These are phyloP conservation scores for Boletus subparvulus DNA, from an alignment of 768 basidiomycete species.

Conservation along the genomic window DNA sequence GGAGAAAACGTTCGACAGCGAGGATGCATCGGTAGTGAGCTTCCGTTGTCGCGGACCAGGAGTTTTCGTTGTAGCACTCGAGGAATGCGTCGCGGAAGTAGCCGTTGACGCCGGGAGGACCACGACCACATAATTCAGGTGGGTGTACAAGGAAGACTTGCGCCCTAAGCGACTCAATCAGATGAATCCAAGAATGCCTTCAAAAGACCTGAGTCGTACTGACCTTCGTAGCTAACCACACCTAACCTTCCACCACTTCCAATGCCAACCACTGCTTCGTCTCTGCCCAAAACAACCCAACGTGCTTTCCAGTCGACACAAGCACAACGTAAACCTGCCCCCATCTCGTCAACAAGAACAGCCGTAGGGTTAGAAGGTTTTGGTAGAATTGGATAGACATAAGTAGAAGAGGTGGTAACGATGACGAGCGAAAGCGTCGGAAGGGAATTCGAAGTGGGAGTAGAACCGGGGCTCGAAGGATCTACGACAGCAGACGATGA, in stretches of 20 bases:
- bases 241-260: conserved; percentile 78
- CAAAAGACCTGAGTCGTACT: background rate
- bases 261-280: conserved; percentile 90
- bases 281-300: conserved; percentile 81
- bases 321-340: conserved; percentile 81
- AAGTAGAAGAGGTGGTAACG: conserved; percentile 81
- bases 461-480: conserved; percentile 14
- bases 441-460: conserved; percentile 21
- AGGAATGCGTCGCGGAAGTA: conserved; percentile 46
- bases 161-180: conserved; percentile 15
- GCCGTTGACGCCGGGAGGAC: conserved; percentile 83
- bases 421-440: conserved; percentile 69
- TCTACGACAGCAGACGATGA: conserved; percentile 13
- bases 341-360: conserved; percentile 80
- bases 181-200: background rate
- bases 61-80: conserved; percentile 57
- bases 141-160: conserved; percentile 75
- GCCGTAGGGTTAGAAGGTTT: conserved; percentile 65
- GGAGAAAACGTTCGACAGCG: conserved; percentile 4
- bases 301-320: conserved; percentile 70
- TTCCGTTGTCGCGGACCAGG: conserved; percentile 24
- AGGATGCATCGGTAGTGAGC: conserved; percentile 15
- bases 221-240: conserved; percentile 92
- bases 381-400: conserved; percentile 74
- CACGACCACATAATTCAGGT: conserved; percentile 84